Evolutionary conservation across 225 moss, liverwort and hornwort genomes (phyloP), one percentile per base, ranked within the genome.

Genomic region (Takakia lepidozioides): DNA sequence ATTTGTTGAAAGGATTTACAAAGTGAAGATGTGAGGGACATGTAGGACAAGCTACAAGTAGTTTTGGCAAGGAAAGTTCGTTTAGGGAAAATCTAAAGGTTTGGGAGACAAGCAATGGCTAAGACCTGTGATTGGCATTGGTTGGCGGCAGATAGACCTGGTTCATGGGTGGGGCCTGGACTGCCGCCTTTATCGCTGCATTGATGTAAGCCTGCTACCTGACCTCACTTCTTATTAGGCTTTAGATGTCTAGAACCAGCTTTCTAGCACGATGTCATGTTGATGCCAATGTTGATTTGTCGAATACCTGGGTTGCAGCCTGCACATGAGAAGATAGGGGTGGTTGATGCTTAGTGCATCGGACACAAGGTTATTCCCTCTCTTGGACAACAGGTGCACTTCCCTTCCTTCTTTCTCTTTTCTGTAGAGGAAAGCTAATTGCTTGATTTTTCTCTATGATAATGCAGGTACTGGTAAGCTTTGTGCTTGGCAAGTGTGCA

Each of bases 141-240:
- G 22, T 49, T 78, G 58, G 26, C 32, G 73, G 52, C 87, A 98
- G 95, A 98, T 87, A 71, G 98, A 98, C 57, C 81, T 98, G 63
- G 64, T 98, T 38, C 98, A 98, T 66, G 98, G 98, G 54, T 98
- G 98, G 98, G 98, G 98, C 22, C 73, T 98, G 47, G 98, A 98
- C 70, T 91, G 91, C 60, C 85, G 85, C 62, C 47, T 98, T 71
- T 78, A 84, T 48, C 80, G 91, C 22, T 98, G 98, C 74, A 85
- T 98, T 18, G 80, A 91, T 84, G 95, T 98, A 64, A 29, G n/a
- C n/a, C n/a, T n/a, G n/a, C n/a, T n/a, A n/a, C n/a, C 19, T 20
- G 9, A 1, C 23, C 8, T 3, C 18, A 10, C 21, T 7, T 43
- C 9, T 16, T 6, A 6, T 8, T 21, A 43, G 8, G 8, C 43